Evolutionary conservation across 2,329 filamentous ascomycete genomes (phyloP), one percentile per base, ranked within the genome.

Genomic region (Botrytis byssoidea): DNA sequence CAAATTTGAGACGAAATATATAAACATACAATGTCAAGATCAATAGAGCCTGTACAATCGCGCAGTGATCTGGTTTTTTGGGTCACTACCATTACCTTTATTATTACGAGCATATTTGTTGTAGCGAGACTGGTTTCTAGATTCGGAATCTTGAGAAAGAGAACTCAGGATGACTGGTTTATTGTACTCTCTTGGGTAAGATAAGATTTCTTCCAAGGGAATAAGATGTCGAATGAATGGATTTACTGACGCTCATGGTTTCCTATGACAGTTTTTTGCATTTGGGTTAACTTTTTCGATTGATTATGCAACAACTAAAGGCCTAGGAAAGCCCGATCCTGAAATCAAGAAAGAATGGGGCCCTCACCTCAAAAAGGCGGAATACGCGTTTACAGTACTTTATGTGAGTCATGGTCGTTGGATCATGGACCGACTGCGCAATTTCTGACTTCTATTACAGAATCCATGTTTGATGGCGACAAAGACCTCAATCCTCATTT

Each of bases 401-500:
- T 91, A 91, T 78, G 88, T 89, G 83, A 64, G 87, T 82, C 16
- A 4, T 14, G 16, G 2, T 57, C 16, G 1, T 25, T 66, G n/a
- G 4, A 46, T 42, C 7, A 42, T 37, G 35, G 55, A 42, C 18
- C 1, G 20, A 25, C 9, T 29, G 25, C n/a, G 42, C 35, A 66
- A n/a, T 57, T 14, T 9, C 60, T 71, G 37, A 65, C n/a, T 22
- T 14, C 29, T 35, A 7, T 7, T 35, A 16, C 79, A 95, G 90
- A 97, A 97, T 80, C 94, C 94, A 20, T 92, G 93, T 5, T 86
- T 97, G 73, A 97, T 97, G 93, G 90, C 92, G 4, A 94, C 93
- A 69, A 98, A 98, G 83, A 94, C 93, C 0, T 97, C 94, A n/a
- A 93, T 98, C 78, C 86, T 98, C 74, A 87, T 96, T 71, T 98